Evolutionary conservation across 441 rosid species (phyloP).

Genomic region (Heliophila coronopifolia): DNA sequence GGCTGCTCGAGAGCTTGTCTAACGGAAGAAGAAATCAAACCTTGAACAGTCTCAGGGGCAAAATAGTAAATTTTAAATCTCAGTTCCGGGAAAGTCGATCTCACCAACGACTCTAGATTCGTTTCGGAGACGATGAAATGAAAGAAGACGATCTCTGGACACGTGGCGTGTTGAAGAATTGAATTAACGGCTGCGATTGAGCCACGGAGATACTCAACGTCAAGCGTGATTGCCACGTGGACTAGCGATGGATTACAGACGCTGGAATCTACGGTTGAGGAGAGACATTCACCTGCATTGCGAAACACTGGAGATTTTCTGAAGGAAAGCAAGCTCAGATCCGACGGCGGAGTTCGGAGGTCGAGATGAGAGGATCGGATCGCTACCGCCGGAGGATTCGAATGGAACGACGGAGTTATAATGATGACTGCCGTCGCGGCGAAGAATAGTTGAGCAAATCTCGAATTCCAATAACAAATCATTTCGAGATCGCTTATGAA

Average conservation of each 20-base stretch:
- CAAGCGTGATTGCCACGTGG: constrained; percentile 30
- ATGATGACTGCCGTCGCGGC: constrained; percentile 61
- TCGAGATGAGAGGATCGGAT: too few relatives aligned
- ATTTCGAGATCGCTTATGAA: too few relatives aligned
- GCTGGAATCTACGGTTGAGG: constrained; percentile 12
- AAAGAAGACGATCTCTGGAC: constrained; percentile 76
- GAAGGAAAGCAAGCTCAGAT: too few relatives aligned
- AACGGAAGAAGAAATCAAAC: constrained; percentile 71
- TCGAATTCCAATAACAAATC: constrained; percentile 63
- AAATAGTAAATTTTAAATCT: constrained; percentile 70
- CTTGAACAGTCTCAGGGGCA: constrained; percentile 64
- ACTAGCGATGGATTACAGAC: constrained; percentile 29
- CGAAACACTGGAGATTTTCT: constrained; percentile 46
- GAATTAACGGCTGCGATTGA: constrained; percentile 86
- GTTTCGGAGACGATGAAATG: constrained; percentile 65
- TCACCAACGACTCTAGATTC: constrained; percentile 51
- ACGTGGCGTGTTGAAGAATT: constrained; percentile 56
- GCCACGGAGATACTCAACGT: constrained; percentile 36
- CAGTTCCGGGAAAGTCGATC: constrained; percentile 66
- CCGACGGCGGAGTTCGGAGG: too few relatives aligned
- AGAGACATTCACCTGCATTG: constrained; percentile 67
- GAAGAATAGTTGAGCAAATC: constrained; percentile 63
- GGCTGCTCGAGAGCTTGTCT: constrained; percentile 57
- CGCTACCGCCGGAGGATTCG: constrained; percentile 83
- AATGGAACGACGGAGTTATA: constrained; percentile 68